A percentile compares a stretch with the other conserved stretches of the same genome.
Evolutionary conservation across 805 yeast genomes (phyloP).

Genomic region (Pichia ethanolica): DNA sequence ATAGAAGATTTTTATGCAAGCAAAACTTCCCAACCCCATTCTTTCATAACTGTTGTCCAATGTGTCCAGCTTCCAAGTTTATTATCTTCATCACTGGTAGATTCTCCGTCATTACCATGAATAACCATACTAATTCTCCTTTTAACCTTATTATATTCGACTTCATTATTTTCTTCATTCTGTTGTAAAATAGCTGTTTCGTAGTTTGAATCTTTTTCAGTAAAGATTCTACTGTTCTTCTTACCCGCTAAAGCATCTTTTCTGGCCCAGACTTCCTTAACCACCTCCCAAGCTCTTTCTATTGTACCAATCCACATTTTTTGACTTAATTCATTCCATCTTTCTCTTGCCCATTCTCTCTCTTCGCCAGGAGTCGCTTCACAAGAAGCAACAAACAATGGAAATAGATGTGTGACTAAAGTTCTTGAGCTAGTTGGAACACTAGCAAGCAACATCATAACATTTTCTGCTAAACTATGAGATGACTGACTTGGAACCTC

Average conservation of each 20-base stretch:
- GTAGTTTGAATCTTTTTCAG: neutral
- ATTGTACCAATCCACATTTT: slow-evolving; percentile 61
- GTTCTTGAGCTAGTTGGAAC: slow-evolving; percentile 54
- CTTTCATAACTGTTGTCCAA: slow-evolving; percentile 66
- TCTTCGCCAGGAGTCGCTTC: slow-evolving; percentile 55
- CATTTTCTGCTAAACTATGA: slow-evolving; percentile 50
- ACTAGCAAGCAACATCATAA: slow-evolving; percentile 52
- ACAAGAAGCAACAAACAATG: slow-evolving; percentile 57
- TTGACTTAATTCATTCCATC: slow-evolving; percentile 49
- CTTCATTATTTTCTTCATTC: slow-evolving; percentile 10
- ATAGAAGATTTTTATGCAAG: slow-evolving; percentile 39
- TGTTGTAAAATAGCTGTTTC: neutral
- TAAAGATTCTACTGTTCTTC: slow-evolving; percentile 11
- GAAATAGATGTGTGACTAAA: slow-evolving; percentile 55
- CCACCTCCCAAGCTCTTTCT: slow-evolving; percentile 59
- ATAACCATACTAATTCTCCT: slow-evolving; percentile 27
- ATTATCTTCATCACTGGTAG: slow-evolving; percentile 25
- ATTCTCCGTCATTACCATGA: slow-evolving; percentile 35
- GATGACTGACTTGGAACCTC: slow-evolving; percentile 52
- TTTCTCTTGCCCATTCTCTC: slow-evolving; percentile 49
- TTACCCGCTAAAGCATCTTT: slow-evolving; percentile 37
- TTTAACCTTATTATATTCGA: slow-evolving; percentile 19
- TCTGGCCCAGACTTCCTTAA: slow-evolving; percentile 64
- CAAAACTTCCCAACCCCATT: slow-evolving; percentile 71
- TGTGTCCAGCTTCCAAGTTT: slow-evolving; percentile 47